Evolutionary conservation across 352 stramenopile genomes (phyloP), one percentile per base, ranked within the genome.

Genomic region (Phytophthora sansomeana): DNA sequence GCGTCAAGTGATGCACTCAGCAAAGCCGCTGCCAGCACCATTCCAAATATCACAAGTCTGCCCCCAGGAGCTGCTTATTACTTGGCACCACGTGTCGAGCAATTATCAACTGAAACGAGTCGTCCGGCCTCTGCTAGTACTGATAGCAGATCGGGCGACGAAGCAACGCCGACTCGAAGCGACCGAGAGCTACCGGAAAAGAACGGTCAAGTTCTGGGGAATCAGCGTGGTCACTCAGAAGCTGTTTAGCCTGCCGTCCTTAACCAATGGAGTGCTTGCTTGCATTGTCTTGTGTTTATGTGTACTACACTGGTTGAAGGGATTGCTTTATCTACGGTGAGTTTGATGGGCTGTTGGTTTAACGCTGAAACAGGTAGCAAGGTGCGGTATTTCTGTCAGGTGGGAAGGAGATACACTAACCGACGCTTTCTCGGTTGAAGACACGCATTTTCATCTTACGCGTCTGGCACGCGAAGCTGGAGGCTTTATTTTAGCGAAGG

Each of bases 11-110:
- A 76, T 21, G 26, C 52, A 38, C 50, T 51, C 8, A 51, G 41
- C 42, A 72, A 72, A 24, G 29, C 56, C 41, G 46, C 38, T 16
- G 36, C 50, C 43, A 75, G 61, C 30, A 41, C 28, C 11, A 69
- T 69, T 26, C 41, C 71, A 5, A 66, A 58, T 5, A 70, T 79
- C 33, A 26, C 67, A 13, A 67, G 48, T 24, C 60, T 80, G 35
- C 57, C 70, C n/a, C 44, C 70, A 36, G 70, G 70, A 36, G 47
- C 70, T 7, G 49, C 58, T 19, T 82, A 67, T 29, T 82, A 78
- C 33, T 28, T 78, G 35, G 74, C 74, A 11, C 63, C 72, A 51
- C 67, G 71, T 46, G 33, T 49, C 17, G 74, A 77, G 19, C 58
- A 72, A 28, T 33, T 69, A 11, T 5, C 53, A 38, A 52, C 21